Conservation (phyloP, 192 early-diverging fungal genomes). For the Pecoramyces ruminantium region DNA sequence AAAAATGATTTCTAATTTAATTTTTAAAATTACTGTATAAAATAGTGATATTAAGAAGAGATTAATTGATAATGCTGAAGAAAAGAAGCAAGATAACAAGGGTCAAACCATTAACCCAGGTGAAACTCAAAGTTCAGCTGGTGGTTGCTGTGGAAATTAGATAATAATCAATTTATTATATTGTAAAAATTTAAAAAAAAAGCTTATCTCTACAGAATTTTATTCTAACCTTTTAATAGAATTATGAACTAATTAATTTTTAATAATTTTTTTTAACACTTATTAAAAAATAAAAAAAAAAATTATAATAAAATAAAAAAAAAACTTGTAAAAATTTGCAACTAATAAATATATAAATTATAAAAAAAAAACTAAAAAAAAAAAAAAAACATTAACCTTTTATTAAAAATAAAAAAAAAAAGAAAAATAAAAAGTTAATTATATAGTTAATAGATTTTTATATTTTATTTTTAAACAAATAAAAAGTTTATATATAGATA, state of each 20-base stretch:
- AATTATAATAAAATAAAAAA: neutral
- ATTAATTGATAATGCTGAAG: conserved; percentile 73
- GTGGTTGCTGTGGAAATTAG: neutral
- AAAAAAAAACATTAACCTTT: no score
- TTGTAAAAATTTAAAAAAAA: neutral
- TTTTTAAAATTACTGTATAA: no score
- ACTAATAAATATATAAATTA: neutral
- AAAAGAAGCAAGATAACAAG: conserved; percentile 8
- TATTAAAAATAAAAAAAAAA: no score
- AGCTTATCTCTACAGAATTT: neutral
- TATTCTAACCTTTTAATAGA: neutral
- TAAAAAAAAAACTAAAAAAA: neutral
- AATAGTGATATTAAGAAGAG: conserved; percentile 98
- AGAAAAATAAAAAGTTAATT: no score
- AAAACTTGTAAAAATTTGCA: neutral
- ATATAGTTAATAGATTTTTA: no score
- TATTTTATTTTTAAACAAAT: no score
- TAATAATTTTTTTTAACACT: neutral
- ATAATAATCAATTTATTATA: neutral
- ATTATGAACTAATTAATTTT: neutral
- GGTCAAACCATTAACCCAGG: neutral
- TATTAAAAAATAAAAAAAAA: no score
- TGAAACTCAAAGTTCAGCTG: neutral
- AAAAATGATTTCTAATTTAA: no score
- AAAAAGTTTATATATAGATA: no score